Evolutionary conservation across 75 land plant genomes (phyloP), one percentile per base, ranked within the genome.

Genomic region (Cupressus sempervirens): DNA sequence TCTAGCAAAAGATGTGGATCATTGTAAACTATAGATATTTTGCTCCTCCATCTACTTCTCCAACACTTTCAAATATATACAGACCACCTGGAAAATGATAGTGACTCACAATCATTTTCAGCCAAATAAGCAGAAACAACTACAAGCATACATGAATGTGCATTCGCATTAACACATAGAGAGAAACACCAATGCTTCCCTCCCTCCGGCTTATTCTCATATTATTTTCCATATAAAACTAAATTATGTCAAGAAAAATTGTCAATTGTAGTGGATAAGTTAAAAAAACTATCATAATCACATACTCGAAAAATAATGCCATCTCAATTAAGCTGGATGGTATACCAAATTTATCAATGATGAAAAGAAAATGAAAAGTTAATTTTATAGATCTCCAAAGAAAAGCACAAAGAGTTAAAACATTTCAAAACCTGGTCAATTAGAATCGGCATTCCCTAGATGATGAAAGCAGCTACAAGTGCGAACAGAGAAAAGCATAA

Each of bases 371-470:
- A 32, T 72, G 32, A 72, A 11, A n/a, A n/a, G n/a, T n/a, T n/a
- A 72, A 32, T 29, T 30, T 13, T 11, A 10, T 2, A 29, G 11
- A 72, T 72, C 15, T 72, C 35, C 74, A 12, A 23, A 32, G 10
- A 35, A 32, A 72, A 30, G 74, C 32, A 29, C 32, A 30, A n/a
- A n/a, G n/a, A 32, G 74, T 38, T 38, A 38, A 38, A 79, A n/a
- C 29, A 45, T 41, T 79, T 79, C 2, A 45, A 40, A 79, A 79
- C 86, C 86, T 85, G 82, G 34, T 85, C 62, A 18, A 85, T 43
- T 34, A 85, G 52, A 85, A 85, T 38, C 53, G 86, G 83, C 52
- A 50, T 62, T 52, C 82, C 86, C 86, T 83, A 85, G 26, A 26
- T 16, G 45, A 85, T 23, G 48, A 85, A 85, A 26, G 86, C 62